Evolutionary conservation across 2,329 filamentous ascomycete species (phyloP).

Genomic region (Colletotrichum destructivum): DNA sequence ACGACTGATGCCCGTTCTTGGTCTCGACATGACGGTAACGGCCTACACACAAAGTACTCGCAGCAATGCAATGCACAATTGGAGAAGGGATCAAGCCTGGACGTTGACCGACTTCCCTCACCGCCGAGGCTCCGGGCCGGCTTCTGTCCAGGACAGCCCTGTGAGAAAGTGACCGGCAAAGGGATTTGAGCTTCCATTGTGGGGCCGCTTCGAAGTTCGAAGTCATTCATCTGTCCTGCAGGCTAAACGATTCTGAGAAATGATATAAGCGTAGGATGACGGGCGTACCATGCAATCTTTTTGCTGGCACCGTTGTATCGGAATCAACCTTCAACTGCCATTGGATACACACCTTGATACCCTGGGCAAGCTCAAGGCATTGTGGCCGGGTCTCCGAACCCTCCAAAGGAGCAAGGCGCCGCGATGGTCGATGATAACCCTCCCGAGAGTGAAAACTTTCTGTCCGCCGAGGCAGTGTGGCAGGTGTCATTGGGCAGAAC

Average conservation of each 20-base stretch:
- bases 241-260: constrained; percentile 30
- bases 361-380: background rate
- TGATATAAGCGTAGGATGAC: constrained; percentile 25
- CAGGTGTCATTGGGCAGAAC: background rate
- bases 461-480: background rate
- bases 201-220: constrained; percentile 4
- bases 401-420: background rate
- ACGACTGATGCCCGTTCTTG: background rate
- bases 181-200: constrained; percentile 1
- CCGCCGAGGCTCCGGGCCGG: constrained; percentile 9
- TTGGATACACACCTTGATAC: constrained; percentile 14
- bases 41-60: background rate
- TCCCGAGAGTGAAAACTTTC: background rate
- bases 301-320: constrained; percentile 21
- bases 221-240: constrained; percentile 1
- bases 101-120: constrained; percentile 7
- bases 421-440: background rate
- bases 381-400: background rate
- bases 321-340: constrained; percentile 5
- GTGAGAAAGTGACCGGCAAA: background rate
- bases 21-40: constrained; percentile 25
- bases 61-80: constrained; percentile 3
- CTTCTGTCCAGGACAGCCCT: constrained; percentile 2
- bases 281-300: constrained; percentile 21
- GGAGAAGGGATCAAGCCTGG: constrained; percentile 26